These are phyloP conservation scores for Tetracladium setigerum DNA, from an alignment of 495 filamentous ascomycete genomes.

Conservation along the genomic window DNA sequence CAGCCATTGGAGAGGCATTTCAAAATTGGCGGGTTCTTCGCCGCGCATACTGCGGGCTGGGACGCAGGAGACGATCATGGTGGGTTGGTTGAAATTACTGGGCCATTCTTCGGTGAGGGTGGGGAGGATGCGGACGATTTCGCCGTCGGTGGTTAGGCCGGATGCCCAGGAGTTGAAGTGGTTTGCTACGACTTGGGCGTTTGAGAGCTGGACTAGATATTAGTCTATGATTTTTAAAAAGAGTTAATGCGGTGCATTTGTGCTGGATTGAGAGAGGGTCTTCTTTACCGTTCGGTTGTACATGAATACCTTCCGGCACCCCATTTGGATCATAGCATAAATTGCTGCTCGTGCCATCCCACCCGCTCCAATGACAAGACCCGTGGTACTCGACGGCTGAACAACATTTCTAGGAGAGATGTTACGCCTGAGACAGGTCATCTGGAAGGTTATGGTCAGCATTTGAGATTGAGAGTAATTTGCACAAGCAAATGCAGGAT, in stretches of 20 bases:
- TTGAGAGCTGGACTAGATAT: slow-evolving; percentile 10
- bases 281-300: slow-evolving; percentile 55
- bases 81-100: slow-evolving; percentile 51
- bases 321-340: slow-evolving; percentile 71
- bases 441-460: slow-evolving; percentile 26
- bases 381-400: slow-evolving; percentile 57
- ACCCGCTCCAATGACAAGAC: slow-evolving; percentile 69
- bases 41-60: slow-evolving; percentile 58
- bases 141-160: slow-evolving; percentile 33
- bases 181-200: slow-evolving; percentile 56
- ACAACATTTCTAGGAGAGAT: slow-evolving; percentile 76
- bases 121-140: slow-evolving; percentile 52
- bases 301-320: slow-evolving; percentile 73
- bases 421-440: slow-evolving; percentile 50
- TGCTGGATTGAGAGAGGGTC: no score
- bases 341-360: slow-evolving; percentile 77
- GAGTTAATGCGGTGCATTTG: no score
- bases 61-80: slow-evolving; percentile 71
- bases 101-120: slow-evolving; percentile 61
- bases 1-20: slow-evolving; percentile 68
- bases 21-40: slow-evolving; percentile 62
- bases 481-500: slow-evolving; percentile 16
- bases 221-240: no score
- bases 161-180: slow-evolving; percentile 62
- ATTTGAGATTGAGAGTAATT: neutral